These are phyloP conservation scores for Salvia sclarea DNA, from an alignment of 305 asterid species.

Conservation along the genomic window DNA sequence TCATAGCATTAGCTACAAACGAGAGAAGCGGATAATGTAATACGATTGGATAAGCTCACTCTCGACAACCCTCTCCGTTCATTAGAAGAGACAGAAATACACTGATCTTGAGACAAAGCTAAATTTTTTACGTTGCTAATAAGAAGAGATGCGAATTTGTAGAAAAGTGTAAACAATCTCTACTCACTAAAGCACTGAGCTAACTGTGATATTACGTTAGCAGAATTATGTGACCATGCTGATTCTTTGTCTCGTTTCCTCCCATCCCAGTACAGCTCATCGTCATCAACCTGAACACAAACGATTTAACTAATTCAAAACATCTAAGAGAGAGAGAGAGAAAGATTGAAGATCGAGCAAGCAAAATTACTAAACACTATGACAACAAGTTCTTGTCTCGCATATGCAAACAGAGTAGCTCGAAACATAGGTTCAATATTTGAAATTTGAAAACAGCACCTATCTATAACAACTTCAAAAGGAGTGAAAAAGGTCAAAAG, in stretches of 20 bases:
- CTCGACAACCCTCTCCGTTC: not conserved
- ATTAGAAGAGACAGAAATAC: not conserved
- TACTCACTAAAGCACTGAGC: slow-evolving; percentile 89
- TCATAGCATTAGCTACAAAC: slow-evolving; percentile 95
- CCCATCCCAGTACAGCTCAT: slow-evolving; percentile 62
- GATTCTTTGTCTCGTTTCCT: slow-evolving; percentile 58
- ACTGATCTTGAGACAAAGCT: not conserved
- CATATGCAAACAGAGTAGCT: not conserved
- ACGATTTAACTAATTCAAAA: not conserved
- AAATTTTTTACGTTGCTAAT: not conserved
- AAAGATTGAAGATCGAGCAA: slow-evolving; percentile 12
- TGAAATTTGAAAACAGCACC: not conserved
- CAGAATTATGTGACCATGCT: slow-evolving; percentile 59
- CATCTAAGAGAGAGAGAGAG: not conserved
- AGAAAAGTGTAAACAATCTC: slow-evolving; percentile 30
- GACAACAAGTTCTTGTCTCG: slow-evolving; percentile 2
- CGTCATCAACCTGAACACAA: slow-evolving; percentile 75
- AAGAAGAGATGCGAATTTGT: slow-evolving; percentile 19
- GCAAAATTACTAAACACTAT: not conserved
- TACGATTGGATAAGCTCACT: not conserved
- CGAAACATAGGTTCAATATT: not conserved
- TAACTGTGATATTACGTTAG: slow-evolving; percentile 75
- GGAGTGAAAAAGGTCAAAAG: not conserved
- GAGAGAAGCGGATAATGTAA: not conserved
- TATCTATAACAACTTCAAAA: not conserved